Evolutionary conservation across 2,329 filamentous ascomycete species (phyloP).

Genomic region (Aspergillus pseudoviridinutans): DNA sequence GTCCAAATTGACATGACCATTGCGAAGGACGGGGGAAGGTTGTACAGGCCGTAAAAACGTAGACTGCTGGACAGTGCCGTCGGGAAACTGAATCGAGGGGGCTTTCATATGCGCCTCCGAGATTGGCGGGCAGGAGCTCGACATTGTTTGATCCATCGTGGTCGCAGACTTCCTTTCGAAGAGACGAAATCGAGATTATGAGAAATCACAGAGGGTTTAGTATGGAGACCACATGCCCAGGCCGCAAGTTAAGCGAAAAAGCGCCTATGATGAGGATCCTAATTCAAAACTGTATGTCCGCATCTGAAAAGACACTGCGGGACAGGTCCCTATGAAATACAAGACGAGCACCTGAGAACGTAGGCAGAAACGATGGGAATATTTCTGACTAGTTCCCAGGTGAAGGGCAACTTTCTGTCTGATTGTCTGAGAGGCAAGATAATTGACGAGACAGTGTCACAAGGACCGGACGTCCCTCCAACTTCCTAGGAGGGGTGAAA

Average conservation of each 20-base stretch:
- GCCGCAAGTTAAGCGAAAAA: background rate
- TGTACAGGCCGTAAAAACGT: conserved; percentile 20
- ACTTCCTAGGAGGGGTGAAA: background rate
- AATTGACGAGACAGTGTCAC: background rate
- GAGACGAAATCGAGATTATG: background rate
- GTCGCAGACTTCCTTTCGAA: background rate
- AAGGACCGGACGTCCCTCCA: background rate
- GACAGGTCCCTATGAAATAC: conserved; percentile 14
- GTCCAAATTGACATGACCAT: conserved; percentile 54
- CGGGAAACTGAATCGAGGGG: conserved; percentile 25
- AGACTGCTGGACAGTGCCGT: conserved; percentile 19
- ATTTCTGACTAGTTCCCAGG: background rate
- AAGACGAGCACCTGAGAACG: conserved; percentile 4
- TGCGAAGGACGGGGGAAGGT: conserved; percentile 26
- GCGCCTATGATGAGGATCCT: background rate
- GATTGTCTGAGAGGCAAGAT: background rate
- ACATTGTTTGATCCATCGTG: conserved; percentile 22
- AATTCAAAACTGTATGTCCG: conserved; percentile 2
- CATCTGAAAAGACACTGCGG: conserved; percentile 5
- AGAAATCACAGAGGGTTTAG: background rate
- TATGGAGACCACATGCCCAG: background rate
- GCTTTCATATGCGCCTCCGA: conserved; percentile 22
- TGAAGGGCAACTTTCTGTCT: background rate
- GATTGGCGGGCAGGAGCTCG: conserved; percentile 16
- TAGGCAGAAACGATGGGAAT: conserved; percentile 14